Base-by-base conservation (phyloP, 1,284 basidiomycete species). In the Heterobasidion irregulare region DNA sequence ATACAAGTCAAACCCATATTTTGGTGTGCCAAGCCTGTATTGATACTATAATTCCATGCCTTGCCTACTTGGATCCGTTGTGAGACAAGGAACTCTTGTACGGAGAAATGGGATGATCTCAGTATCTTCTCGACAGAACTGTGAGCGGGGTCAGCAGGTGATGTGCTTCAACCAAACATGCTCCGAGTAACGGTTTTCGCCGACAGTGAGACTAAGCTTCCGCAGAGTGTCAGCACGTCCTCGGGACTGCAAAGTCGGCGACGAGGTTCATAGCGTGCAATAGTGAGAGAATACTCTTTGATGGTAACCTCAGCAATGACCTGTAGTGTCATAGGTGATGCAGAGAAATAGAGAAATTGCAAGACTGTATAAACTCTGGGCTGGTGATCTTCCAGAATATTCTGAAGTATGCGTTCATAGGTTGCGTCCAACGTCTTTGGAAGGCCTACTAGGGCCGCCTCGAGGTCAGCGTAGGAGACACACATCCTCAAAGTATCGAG, bases 401-500 rank as follows among this genome's bases (percentile, higher is more conserved):
- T 32, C 19, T 52, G 41, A 26, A 56, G 47, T 8, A 47, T 41
- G 15, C 56, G 49, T 12, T 52, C 50, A 43, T 57, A 57, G 8
- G 56, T 57, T 43, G 32, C 55, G n/a, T 52, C 47, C 3, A 57
- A 43, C 0, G 56, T 50, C 16, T 54, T 36, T 2, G 56, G 56
- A 4, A 57, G 41, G 19, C 8, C 8, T 0, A 47, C 19, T 1
- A 56, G 50, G 35, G 32, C 51, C 3, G 8, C 33, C 7, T 6
- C 7, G 10, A 56, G 47, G 13, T 32, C 36, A 15, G 19, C 16
- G 13, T 13, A 19, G 3, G 55, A 43, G 4, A 12, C n/a, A 35
- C 18, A 52, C 3, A 45, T 26, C 15, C 50, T 43, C 18, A 56
- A 50, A 8, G 35, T 52, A 18, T 56, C 46, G 8, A 56, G 50